Base-by-base conservation (phyloP, 73 alveolate species). In the Blepharisma stoltei region DNA sequence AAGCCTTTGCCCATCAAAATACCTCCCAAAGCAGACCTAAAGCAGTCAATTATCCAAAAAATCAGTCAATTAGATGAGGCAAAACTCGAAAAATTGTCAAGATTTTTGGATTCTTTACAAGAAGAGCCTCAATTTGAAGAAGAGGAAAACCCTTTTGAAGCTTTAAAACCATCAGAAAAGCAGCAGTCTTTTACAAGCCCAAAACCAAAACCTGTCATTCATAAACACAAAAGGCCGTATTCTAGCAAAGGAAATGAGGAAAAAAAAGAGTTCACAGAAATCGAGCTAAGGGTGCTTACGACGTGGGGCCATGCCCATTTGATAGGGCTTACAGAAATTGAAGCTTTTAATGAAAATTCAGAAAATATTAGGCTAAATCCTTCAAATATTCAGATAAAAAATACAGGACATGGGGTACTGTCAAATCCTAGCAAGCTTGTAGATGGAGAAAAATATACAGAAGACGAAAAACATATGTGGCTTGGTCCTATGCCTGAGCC, bases 271-370 rank as follows among this genome's bases (percentile, higher is more conserved):
- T 8, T 60, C 18, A 14, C 46, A 14, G 73, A 60, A 60, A 25
- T 60, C 18, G 67, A 53, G 48, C 46, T 92, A 2, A 85, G 91
- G 81, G 88, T 92, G 6, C 79, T 89, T 21, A 77, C 90, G 41
- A 92, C 97, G 0, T 92, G 92, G 90, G 97, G 97, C 6, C 81
- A 87, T 69, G 87, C 93, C 46, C 89, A 87, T 55, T 7, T 83
- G 27, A 88, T 86, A 9, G 97, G 97, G 7, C 81, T 92, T 21
- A 92, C 97, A 6, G 97, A 92, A 65, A 89, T 92, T 5, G 94
- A 92, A 81, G 49, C 89, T 18, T 92, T 78, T 69, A 66, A 68
- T 52, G 45, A 6, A 11, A 67, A 71, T 7, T 88, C 86, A 3
- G 75, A 78, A 23, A 82, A 86, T 54, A 81, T 92, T 6, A 47